Evolutionary conservation across 495 filamentous ascomycete species (phyloP), one percentile per base, ranked within the genome.

Genomic region (Podospora anserina): DNA sequence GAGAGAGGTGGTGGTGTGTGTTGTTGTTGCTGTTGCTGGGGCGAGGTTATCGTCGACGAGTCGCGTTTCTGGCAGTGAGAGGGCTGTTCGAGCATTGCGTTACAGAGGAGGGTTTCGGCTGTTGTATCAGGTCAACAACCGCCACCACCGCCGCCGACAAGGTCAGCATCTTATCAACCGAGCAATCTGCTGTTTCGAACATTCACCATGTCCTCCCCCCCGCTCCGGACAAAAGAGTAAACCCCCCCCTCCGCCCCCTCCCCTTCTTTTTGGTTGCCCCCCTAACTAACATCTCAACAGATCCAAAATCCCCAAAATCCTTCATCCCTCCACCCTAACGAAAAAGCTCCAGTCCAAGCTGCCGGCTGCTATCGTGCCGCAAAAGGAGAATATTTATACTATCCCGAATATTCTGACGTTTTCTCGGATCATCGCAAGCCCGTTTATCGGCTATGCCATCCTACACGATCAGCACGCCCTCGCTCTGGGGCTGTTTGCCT

Each of bases 331-430:
- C 19, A 54, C 66, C 18, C 66, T 76, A 66, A 73, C 72, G 61
- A 79, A 76, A 75, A 79, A 75, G 71, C 76, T 90, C 19, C 84
- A 87, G 13, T 76, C 81, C 44, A 79, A 90, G 16, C n/a, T 30
- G 20, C 26, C 59, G 7, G 7, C 23, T 23, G 78, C 84, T 2
- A 68, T 66, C 26, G 27, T 26, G 30, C 64, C 39, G 7, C 55
- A 65, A 9, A 93, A 89, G 73, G 95, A 99, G 79, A 95, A 99
- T 72, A 97, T 99, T 76, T 97, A 96, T 83, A 99, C 91, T 57
- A 72, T 99, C 60, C 95, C 95, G 30, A 99, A 99, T 78, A 81
- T 93, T 68, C 87, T 99, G 68, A 99, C 95, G 32, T 89, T 95
- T 75, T 90, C 92, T 5, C 90, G 95, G 15, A 85, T 99, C 49